Percentiles rank a stretch among this genome's conserved stretches.
phyloP scores from a whole-genome alignment of 257 asterid species.

The Nicotiana paniculata region DNA sequence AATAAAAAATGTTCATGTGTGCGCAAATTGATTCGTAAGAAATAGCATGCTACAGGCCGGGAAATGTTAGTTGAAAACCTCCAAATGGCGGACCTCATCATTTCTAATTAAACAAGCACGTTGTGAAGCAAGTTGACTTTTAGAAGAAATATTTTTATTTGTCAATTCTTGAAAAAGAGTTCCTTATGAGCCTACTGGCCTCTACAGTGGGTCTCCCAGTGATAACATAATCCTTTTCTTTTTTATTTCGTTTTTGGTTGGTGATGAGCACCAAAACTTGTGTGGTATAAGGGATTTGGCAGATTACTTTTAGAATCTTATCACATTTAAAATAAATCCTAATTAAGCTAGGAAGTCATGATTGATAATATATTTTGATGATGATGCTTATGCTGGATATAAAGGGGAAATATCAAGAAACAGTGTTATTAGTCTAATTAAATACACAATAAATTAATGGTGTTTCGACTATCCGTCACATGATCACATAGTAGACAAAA shows the following conservation, averaged over 20 bases:
- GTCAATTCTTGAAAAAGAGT: background rate
- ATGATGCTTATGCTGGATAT: background rate
- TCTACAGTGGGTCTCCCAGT: background rate
- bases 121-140: background rate
- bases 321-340: background rate
- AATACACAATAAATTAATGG: background rate
- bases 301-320: background rate
- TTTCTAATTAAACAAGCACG: background rate
- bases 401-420: background rate
- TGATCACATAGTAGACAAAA: background rate
- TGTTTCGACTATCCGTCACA: background rate
- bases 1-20: background rate
- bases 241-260: background rate
- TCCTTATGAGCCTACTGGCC: background rate
- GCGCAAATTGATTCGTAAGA: background rate
- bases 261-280: background rate
- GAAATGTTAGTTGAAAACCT: background rate
- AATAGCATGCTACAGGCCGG: background rate
- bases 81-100: slow-evolving; percentile 5
- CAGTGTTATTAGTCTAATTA: background rate
- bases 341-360: background rate
- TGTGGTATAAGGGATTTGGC: background rate
- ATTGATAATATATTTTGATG: background rate
- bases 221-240: background rate
- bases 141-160: background rate